Evolutionary conservation across 1,284 basidiomycete species (phyloP), one percentile per base, ranked within the genome.

Genomic region (Testicularia cyperi): DNA sequence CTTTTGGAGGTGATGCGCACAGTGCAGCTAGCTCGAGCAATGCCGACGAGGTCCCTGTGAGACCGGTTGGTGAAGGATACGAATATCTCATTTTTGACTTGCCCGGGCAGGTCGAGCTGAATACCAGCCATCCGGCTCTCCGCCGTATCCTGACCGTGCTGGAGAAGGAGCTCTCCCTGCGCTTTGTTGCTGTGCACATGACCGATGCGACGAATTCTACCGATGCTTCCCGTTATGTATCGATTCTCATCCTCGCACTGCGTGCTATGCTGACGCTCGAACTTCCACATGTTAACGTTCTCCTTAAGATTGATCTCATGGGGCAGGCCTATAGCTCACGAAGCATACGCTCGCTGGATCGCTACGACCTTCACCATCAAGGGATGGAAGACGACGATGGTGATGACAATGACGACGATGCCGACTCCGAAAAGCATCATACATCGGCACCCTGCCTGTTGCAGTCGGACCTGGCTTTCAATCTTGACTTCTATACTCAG

Each of bases 251-350:
- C 26, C 83, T 98, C 5, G 90, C 91, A 6, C 81, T 99, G 18
- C 83, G 94, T 35, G 90, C 92, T 15, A 98, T 98, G 95, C 82
- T 98, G n/a, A 91, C 95, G 74, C 83, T 99, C 44, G 95, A 96
- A 74, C 82, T 98, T 20, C 95, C 95, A 0, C 95, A 97, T 76
- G 81, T 99, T 78, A 98, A 99, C 72, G 94, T 99, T 1, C 81
- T 99, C 13, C 92, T 88, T 24, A 99, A 99, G 78, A 83, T 98
- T 42, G 95, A 99, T 78, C 80, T 97, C 18, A 81, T 99, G 15
- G 49, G 55, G 20, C 52, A 57, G 42, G 32, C 44, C 7, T 54
- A 44, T 26, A 51, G 46, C 27, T 44, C 56, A 3, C 38, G 42
- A 16, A 16, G 18, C 8, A 9, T 32, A 24, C 39, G 44, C 2